Base-by-base conservation (phyloP, 768 basidiomycete genomes). In the Serpula lacrymans region DNA sequence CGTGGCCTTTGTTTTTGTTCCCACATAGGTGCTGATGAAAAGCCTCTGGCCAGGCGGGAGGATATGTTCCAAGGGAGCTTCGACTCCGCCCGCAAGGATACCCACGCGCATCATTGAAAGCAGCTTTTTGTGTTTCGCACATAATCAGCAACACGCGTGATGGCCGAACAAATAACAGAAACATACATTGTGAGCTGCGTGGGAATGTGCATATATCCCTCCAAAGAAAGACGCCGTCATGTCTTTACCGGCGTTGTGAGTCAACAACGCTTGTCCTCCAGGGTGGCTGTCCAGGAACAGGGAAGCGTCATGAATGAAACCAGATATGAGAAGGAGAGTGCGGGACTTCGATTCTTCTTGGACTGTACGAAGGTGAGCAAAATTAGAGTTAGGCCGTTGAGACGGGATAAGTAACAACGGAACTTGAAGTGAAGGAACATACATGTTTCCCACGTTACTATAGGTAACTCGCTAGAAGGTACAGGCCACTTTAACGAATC, bases 141-240 rank as follows among this genome's bases (percentile, higher is more conserved):
- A 31, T 24, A 25, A 29, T 50, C 39, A 50, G 46, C 22, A 3
- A 24, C 17, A 39, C 28, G 13, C 11, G 8, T 20, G 24, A 14
- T 7, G 7, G 34, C 18, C 8, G 34, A 34, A 37, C 9, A 27
- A 2, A 34, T 51, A 24, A 36, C 21, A 41, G 41, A 6, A 35
- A 64, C 78, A 46, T 55, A 82, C 82, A 47, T 86, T 87, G 58
- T 85, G 82, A 9, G 88, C 88, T 5, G 86, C 88, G 58, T 88
- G 85, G 6, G 84, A 87, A 55, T 92, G 88, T 20, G 79, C 73
- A 59, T 90, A 88, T 2, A 84, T 68, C 17, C 90, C 90, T 4
- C 92, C 92, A 57, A 84, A 88, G 69, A 94, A 94, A 2, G 86
- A 75, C 1, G 84, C 74, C 0, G 90, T 91, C 57, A 86, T 81